A percentile compares a stretch with the other conserved stretches of the same genome.
Evolutionary conservation across 805 yeast species (phyloP).

Genomic region (Yarrowia keelungensis): DNA sequence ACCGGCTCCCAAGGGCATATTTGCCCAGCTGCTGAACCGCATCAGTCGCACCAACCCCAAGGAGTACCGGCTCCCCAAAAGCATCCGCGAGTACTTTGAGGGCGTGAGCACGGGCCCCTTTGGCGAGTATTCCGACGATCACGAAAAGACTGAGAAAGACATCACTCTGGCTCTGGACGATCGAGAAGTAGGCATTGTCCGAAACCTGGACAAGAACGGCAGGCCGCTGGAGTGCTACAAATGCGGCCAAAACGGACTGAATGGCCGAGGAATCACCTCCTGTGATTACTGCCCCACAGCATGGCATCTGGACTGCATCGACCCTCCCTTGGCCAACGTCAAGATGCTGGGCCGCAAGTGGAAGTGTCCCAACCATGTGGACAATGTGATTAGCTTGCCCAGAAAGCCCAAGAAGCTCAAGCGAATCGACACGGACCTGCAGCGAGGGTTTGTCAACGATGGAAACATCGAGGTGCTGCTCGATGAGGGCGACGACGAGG

Average conservation of each 20-base stretch:
- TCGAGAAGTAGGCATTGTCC: constrained; percentile 42
- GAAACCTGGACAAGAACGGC: constrained; percentile 70
- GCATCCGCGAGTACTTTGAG: constrained; percentile 71
- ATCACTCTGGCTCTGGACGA: constrained; percentile 40
- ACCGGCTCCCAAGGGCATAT: constrained; percentile 53
- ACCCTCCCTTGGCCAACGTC: constrained; percentile 73
- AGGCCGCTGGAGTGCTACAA: constrained; percentile 73
- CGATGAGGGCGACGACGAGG: constrained; percentile 53
- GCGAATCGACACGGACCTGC: constrained; percentile 61
- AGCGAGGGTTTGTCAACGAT: constrained; percentile 60
- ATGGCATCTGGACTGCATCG: constrained; percentile 90
- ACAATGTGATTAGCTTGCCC: constrained; percentile 44
- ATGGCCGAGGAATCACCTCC: constrained; percentile 62
- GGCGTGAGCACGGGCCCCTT: constrained; percentile 69
- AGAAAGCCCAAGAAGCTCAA: constrained; percentile 57
- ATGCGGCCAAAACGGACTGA: constrained; percentile 75
- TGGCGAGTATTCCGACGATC: constrained; percentile 77
- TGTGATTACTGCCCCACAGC: constrained; percentile 85
- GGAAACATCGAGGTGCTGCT: constrained; percentile 64
- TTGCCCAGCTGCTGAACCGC: constrained; percentile 65
- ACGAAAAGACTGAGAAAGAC: constrained; percentile 57
- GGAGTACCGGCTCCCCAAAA: constrained; percentile 70
- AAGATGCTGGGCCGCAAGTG: constrained; percentile 80
- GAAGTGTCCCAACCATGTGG: constrained; percentile 91
- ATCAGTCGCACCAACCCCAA: constrained; percentile 67